Conservation (phyloP, 176 grass and related monocot genomes). For the Eragrostis curvula region DNA sequence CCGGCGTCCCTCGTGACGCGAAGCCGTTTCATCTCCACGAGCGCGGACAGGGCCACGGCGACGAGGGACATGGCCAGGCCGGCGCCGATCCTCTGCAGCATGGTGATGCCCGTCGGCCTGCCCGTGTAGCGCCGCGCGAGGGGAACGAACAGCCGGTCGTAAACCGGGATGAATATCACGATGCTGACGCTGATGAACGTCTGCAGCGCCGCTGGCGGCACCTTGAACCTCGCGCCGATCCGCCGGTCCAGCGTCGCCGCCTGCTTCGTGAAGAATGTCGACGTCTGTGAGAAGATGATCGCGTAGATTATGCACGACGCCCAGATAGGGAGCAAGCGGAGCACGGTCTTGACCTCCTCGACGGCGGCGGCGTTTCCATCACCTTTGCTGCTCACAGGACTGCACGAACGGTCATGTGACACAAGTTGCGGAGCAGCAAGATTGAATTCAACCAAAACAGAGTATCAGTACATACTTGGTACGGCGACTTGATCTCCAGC, state of each 20-base stretch:
- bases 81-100: constrained; percentile 66
- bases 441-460: background rate
- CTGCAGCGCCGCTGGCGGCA: constrained; percentile 66
- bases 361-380: constrained; percentile 3
- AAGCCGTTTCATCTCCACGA: constrained; percentile 60
- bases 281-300: constrained; percentile 65
- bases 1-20: constrained; percentile 51
- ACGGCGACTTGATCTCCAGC: background rate
- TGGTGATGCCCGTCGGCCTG: constrained; percentile 56
- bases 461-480: constrained; percentile 24
- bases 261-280: constrained; percentile 74
- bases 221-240: constrained; percentile 51
- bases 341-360: constrained; percentile 54
- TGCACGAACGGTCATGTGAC: constrained; percentile 14
- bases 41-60: constrained; percentile 46
- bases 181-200: constrained; percentile 59
- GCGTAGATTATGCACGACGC: constrained; percentile 67
- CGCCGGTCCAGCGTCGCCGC: constrained; percentile 71
- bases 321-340: constrained; percentile 62
- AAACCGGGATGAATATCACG: constrained; percentile 55
- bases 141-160: constrained; percentile 62
- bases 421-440: background rate
- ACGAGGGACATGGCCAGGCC: constrained; percentile 53
- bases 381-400: constrained; percentile 19
- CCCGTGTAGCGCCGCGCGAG: constrained; percentile 43